These are phyloP conservation scores for bread wheat (Triticum aestivum) DNA, from an alignment of 176 grass and related monocot genomes.

Conservation along the genomic window IWGSC_CS_RefSeq_v2.1 NC_057794.1:565103313-565103812, in stretches of 20 bases:
- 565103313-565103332: neutral
- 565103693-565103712: too few relatives aligned
- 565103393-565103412: neutral
- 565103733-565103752: too few relatives aligned
- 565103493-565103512: slow-evolving; percentile 36
- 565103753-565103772: neutral
- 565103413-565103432: neutral
- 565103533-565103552: slow-evolving; percentile 32
- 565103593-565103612: neutral
- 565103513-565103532: slow-evolving; percentile 26
- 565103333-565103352: neutral
- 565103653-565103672: too few relatives aligned
- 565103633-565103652: too few relatives aligned
- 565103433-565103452: slow-evolving; percentile 9
- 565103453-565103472: neutral
- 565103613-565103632: too few relatives aligned
- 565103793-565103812: neutral
- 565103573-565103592: slow-evolving; percentile 22
- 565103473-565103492: neutral
- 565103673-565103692: too few relatives aligned
- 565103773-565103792: neutral
- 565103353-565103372: slow-evolving; percentile 15
- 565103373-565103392: neutral
- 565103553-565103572: slow-evolving; percentile 40
- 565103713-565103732: too few relatives aligned